phyloP scores from a whole-genome alignment of 177 flowering plant genomes.

The Vitis hybrid region DNA sequence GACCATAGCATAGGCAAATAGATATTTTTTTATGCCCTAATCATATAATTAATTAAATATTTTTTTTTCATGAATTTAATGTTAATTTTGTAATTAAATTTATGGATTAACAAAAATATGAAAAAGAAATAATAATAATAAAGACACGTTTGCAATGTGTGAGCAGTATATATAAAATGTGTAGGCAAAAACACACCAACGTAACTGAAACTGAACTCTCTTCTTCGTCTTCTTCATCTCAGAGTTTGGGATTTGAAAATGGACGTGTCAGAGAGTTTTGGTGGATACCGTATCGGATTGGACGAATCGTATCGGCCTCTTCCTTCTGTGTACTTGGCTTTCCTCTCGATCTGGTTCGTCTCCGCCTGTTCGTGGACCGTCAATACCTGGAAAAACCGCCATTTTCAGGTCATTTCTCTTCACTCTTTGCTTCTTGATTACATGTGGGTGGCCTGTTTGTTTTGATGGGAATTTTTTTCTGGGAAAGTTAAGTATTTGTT shows the following conservation, averaged over 20 bases:
- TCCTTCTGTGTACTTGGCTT: conserved; percentile 65
- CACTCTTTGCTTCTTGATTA: background rate
- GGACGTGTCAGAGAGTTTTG: conserved; percentile 22
- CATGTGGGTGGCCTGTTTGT: background rate
- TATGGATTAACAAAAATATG: too few relatives aligned
- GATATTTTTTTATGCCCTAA: too few relatives aligned
- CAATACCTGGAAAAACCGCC: conserved; percentile 70
- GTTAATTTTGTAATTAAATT: too few relatives aligned
- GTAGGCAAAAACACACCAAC: background rate
- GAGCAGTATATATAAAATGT: too few relatives aligned
- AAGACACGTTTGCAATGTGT: too few relatives aligned
- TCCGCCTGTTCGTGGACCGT: conserved; percentile 70
- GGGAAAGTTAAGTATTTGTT: too few relatives aligned
- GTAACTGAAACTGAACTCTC: conserved; percentile 1
- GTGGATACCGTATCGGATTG: conserved; percentile 19
- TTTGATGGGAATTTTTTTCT: background rate
- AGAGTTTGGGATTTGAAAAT: conserved; percentile 3
- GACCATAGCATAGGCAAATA: too few relatives aligned
- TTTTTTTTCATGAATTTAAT: too few relatives aligned
- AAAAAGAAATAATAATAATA: too few relatives aligned
- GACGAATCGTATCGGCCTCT: conserved; percentile 71
- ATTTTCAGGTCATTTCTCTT: conserved; percentile 59
- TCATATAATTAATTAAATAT: too few relatives aligned
- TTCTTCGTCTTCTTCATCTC: too few relatives aligned
- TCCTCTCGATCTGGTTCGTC: conserved; percentile 60